Evolutionary conservation across 2,329 filamentous ascomycete species (phyloP).

Genomic region (Trematosphaeria pertusa): DNA sequence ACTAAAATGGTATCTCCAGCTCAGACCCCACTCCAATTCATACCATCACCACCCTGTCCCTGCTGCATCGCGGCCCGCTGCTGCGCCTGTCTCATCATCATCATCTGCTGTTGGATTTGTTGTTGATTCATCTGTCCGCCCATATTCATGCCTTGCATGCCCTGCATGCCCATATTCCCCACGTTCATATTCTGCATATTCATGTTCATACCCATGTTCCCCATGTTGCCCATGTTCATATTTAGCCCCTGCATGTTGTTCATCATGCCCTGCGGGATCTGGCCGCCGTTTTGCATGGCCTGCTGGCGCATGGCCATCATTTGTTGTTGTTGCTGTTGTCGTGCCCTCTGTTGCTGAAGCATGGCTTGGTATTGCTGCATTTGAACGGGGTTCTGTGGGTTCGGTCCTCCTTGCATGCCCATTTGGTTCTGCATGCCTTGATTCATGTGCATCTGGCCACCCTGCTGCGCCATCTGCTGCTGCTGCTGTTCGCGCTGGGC

Average conservation of each 20-base stretch:
- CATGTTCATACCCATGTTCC: constrained; percentile 15
- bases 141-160: constrained; percentile 32
- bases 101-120: constrained; percentile 43
- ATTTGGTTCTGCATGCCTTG: constrained; percentile 36
- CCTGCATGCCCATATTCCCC: constrained; percentile 32
- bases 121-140: constrained; percentile 35
- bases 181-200: constrained; percentile 31
- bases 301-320: constrained; percentile 42
- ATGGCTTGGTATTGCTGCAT: constrained; percentile 45
- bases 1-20: too few species aligned
- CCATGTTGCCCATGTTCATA: constrained; percentile 36
- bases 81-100: constrained; percentile 37
- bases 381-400: constrained; percentile 32
- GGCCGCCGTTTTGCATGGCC: constrained; percentile 36
- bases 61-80: constrained; percentile 20
- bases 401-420: constrained; percentile 15
- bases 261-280: constrained; percentile 42
- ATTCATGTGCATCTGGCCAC: constrained; percentile 26
- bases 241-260: constrained; percentile 41
- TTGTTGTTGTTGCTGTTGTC: constrained; percentile 44
- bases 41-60: constrained; percentile 31
- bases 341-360: constrained; percentile 42
- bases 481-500: constrained; percentile 22
- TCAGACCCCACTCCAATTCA: constrained; percentile 39
- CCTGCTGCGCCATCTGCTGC: constrained; percentile 22